These are phyloP conservation scores for Pseudogymnoascus sp. DNA, from an alignment of 2,329 filamentous ascomycete genomes.

Conservation along the genomic window DNA sequence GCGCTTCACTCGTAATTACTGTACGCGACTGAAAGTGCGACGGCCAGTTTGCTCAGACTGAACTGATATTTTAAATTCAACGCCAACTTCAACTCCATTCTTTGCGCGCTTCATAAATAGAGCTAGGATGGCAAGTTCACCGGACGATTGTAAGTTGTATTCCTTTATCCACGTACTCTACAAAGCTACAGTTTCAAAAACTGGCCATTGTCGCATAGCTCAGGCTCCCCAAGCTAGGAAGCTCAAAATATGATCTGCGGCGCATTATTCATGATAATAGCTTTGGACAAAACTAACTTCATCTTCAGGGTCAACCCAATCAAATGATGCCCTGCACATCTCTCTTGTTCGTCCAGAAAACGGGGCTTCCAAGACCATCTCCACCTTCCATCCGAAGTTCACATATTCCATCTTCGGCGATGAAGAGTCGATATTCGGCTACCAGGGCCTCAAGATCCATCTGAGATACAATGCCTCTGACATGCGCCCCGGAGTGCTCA, in stretches of 20 bases:
- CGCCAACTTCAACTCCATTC: not conserved
- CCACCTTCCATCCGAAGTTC: constrained; percentile 73
- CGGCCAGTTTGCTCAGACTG: not conserved
- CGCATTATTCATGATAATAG: not conserved
- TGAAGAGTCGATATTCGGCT: constrained; percentile 86
- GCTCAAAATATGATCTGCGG: not conserved
- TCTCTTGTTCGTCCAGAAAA: constrained; percentile 46
- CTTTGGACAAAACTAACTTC: not conserved
- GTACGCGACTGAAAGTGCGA: not conserved
- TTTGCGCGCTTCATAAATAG: not conserved
- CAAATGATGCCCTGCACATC: constrained; percentile 32
- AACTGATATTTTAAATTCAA: not conserved
- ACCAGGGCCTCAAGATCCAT: constrained; percentile 69
- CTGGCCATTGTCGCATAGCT: not conserved
- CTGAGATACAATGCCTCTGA: constrained; percentile 61
- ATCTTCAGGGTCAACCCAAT: not conserved
- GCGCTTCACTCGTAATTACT: not conserved
- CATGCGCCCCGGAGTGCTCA: constrained; percentile 66
- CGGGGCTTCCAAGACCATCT: constrained; percentile 46
- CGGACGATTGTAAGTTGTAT: not conserved
- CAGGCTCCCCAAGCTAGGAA: not conserved
- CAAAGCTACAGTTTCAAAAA: not conserved
- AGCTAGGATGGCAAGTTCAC: not conserved
- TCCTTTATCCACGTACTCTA: not conserved
- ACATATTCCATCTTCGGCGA: constrained; percentile 92